These are phyloP conservation scores for Globisporangium orthogonon DNA, from an alignment of 352 stramenopile species.

Conservation along the genomic window DNA sequence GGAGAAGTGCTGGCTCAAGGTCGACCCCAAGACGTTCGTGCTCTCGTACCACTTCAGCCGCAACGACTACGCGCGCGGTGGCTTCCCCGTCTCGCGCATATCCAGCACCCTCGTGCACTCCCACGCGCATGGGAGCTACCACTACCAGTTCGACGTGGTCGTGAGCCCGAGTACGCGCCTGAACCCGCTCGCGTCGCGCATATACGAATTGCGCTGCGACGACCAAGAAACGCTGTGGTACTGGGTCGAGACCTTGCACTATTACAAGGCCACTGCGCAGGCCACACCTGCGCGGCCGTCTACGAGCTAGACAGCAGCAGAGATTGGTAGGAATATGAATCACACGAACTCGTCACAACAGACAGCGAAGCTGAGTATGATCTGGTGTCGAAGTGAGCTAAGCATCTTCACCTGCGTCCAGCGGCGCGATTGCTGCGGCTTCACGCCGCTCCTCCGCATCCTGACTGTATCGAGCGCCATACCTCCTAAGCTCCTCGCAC, in stretches of 20 bases:
- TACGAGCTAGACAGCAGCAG: slow-evolving; percentile 17
- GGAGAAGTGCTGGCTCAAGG: slow-evolving; percentile 61
- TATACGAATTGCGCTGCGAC: slow-evolving; percentile 63
- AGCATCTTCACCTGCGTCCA: slow-evolving; percentile 1
- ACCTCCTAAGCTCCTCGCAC: slow-evolving; percentile 58
- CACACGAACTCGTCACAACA: background rate
- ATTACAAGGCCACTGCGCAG: slow-evolving; percentile 51
- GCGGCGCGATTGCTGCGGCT: slow-evolving; percentile 12
- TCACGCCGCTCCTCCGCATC: slow-evolving; percentile 10
- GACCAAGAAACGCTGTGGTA: slow-evolving; percentile 47
- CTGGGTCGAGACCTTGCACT: slow-evolving; percentile 67
- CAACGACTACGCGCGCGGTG: slow-evolving; percentile 48
- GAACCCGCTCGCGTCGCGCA: slow-evolving; percentile 51
- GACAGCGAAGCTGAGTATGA: background rate
- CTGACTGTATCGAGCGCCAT: slow-evolving; percentile 39
- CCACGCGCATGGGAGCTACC: slow-evolving; percentile 25
- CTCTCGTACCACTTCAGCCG: slow-evolving; percentile 65
- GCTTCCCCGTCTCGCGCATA: slow-evolving; percentile 50
- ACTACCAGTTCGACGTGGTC: slow-evolving; percentile 62
- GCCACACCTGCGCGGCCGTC: slow-evolving; percentile 27
- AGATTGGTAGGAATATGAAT: background rate
- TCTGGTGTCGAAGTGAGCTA: background rate
- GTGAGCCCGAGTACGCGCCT: slow-evolving; percentile 57
- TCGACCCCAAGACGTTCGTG: slow-evolving; percentile 60
- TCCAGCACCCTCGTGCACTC: slow-evolving; percentile 46